These are phyloP conservation scores for Trypanosoma congolense DNA, from an alignment of 208 protist species.

Conservation along the genomic window DNA sequence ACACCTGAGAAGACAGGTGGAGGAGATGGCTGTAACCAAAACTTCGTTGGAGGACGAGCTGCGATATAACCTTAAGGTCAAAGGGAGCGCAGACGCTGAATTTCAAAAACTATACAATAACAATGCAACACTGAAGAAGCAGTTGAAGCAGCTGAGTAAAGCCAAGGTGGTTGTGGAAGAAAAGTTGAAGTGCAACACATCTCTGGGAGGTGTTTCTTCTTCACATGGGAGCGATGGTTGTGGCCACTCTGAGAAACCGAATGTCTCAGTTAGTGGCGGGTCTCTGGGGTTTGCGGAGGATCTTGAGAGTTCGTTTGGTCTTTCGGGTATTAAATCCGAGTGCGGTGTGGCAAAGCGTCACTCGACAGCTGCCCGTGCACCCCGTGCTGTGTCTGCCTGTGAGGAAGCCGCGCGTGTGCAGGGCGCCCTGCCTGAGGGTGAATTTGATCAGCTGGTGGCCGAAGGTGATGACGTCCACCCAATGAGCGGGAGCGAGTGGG, in stretches of 20 bases:
- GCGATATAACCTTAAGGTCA: neutral
- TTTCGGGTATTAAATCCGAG: neutral
- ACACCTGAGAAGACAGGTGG: neutral
- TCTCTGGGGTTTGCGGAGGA: neutral
- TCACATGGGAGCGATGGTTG: neutral
- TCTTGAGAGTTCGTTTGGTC: neutral
- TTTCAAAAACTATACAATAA: neutral
- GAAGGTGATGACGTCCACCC: no score
- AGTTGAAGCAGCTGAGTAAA: neutral
- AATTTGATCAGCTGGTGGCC: no score
- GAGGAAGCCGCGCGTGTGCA: no score
- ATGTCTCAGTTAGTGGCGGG: neutral
- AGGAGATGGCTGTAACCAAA: neutral
- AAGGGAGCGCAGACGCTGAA: constrained; percentile 3
- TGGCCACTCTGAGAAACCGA: neutral
- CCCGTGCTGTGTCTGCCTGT: neutral
- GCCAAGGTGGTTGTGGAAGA: neutral
- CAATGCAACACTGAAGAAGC: constrained; percentile 3
- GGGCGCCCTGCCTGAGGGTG: no score
- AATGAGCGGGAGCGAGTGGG: no score
- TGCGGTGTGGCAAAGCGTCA: neutral
- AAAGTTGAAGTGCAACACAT: neutral
- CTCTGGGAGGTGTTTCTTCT: neutral
- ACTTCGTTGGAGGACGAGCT: neutral
- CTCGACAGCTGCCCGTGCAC: neutral